A percentile compares a stretch with the other conserved stretches of the same genome.
phyloP scores from a whole-genome alignment of 2,329 filamentous ascomycete genomes.

The Scedosporium aurantiacum region DNA sequence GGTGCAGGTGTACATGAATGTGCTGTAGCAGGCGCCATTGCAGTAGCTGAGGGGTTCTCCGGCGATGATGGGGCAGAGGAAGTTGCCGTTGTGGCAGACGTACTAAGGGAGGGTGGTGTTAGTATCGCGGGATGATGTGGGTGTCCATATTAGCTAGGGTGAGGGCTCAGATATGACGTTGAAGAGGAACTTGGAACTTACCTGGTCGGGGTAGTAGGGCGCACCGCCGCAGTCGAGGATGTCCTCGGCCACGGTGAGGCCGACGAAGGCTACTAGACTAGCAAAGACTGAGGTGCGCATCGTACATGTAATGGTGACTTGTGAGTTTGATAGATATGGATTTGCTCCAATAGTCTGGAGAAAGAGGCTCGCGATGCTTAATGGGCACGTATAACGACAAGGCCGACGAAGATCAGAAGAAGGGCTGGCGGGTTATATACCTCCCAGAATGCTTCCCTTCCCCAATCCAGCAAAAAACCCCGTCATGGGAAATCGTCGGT shows the following conservation, averaged over 20 bases:
- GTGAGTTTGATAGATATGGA: not conserved
- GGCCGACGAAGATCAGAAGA: too few species aligned
- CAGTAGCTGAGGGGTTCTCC: constrained; percentile 23
- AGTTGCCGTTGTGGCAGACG: constrained; percentile 19
- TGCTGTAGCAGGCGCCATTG: constrained; percentile 23
- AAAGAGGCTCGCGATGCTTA: not conserved
- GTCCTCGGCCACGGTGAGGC: not conserved
- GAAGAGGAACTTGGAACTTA: not conserved
- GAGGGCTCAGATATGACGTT: too few species aligned
- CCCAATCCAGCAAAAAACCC: too few species aligned
- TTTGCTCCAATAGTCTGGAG: too few species aligned
- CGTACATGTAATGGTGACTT: not conserved
- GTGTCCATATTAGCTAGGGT: too few species aligned
- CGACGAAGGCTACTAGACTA: not conserved
- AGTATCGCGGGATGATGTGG: not conserved
- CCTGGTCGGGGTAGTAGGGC: not conserved
- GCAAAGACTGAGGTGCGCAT: not conserved
- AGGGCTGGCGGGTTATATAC: too few species aligned
- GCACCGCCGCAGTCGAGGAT: not conserved
- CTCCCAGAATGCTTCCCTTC: too few species aligned
- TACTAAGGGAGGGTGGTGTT: constrained; percentile 12
- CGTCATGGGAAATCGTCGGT: too few species aligned
- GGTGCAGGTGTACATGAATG: constrained; percentile 15
- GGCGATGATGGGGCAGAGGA: constrained; percentile 22
- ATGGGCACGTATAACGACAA: too few species aligned